These are phyloP conservation scores for Allomyces arbusculus DNA, from an alignment of 192 early-diverging fungal genomes.

Conservation along the genomic window DNA sequence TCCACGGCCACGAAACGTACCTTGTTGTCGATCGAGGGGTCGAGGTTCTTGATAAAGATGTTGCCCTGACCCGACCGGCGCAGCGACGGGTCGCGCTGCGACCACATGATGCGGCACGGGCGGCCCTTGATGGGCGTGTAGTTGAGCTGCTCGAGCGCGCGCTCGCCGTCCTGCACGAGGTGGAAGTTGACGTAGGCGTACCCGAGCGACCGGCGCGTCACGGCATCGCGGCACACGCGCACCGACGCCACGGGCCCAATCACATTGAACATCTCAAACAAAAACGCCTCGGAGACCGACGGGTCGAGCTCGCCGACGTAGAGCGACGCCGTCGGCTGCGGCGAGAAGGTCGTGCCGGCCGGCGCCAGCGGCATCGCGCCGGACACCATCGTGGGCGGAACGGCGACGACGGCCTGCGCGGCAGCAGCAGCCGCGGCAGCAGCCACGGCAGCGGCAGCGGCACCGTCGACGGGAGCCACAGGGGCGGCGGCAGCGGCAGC, in stretches of 20 bases:
- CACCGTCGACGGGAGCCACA: slow-evolving; percentile 11
- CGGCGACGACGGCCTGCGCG: slow-evolving; percentile 25
- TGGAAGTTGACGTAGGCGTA: slow-evolving; percentile 99
- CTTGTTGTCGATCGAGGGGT: slow-evolving; percentile 93
- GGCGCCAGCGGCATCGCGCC: slow-evolving; percentile 9
- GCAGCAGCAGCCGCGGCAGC: slow-evolving; percentile 23
- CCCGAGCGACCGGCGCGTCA: slow-evolving; percentile 85
- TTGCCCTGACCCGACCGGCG: slow-evolving; percentile 83
- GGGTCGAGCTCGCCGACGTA: slow-evolving; percentile 96
- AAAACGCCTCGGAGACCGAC: slow-evolving; percentile 87
- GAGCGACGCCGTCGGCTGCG: slow-evolving; percentile 49
- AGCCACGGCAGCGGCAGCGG: slow-evolving; percentile 15
- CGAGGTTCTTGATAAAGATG: slow-evolving; percentile 99
- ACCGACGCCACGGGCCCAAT: slow-evolving; percentile 88
- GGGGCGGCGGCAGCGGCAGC: slow-evolving; percentile 9
- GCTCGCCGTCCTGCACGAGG: slow-evolving; percentile 68
- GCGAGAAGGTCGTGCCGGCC: slow-evolving; percentile 17
- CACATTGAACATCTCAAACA: slow-evolving; percentile 94
- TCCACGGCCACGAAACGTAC: too few relatives aligned
- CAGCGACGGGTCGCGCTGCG: slow-evolving; percentile 88
- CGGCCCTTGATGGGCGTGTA: slow-evolving; percentile 86
- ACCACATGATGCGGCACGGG: slow-evolving; percentile 99
- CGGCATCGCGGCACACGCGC: slow-evolving; percentile 93
- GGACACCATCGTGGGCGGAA: slow-evolving; percentile 18
- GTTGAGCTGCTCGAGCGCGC: slow-evolving; percentile 85